These are phyloP conservation scores for Elongisporangium undulatum DNA, from an alignment of 352 stramenopile genomes.

Conservation along the genomic window DNA sequence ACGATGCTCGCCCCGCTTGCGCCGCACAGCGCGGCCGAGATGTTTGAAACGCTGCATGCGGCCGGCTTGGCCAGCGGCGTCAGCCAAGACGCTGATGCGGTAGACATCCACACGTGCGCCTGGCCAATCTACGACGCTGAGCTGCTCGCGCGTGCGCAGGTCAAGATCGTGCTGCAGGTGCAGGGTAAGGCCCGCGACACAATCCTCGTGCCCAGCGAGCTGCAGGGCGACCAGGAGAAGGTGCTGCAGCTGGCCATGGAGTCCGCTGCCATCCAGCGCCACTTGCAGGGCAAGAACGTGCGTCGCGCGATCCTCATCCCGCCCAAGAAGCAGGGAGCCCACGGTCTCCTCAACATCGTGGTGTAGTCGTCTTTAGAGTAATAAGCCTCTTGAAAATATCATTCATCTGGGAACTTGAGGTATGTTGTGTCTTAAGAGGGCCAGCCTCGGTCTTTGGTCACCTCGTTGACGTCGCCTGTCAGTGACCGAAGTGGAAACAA, in stretches of 20 bases:
- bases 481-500: too few species aligned
- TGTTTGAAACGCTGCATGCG: slow-evolving; percentile 54
- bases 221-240: slow-evolving; percentile 46
- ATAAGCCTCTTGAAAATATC: too few species aligned
- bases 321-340: slow-evolving; percentile 75
- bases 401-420: too few species aligned
- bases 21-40: slow-evolving; percentile 74
- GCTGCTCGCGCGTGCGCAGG: slow-evolving; percentile 59
- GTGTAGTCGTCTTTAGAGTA: slow-evolving; percentile 15
- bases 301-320: slow-evolving; percentile 74
- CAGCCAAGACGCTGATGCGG: background rate
- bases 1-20: slow-evolving; percentile 79
- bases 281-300: slow-evolving; percentile 58
- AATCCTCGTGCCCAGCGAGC: slow-evolving; percentile 49
- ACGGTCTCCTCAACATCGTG: slow-evolving; percentile 81
- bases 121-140: slow-evolving; percentile 59
- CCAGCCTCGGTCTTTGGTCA: too few species aligned
- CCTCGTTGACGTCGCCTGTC: too few species aligned
- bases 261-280: slow-evolving; percentile 55
- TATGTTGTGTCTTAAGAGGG: too few species aligned
- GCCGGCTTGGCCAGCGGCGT: slow-evolving; percentile 14
- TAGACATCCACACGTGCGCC: slow-evolving; percentile 53
- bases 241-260: slow-evolving; percentile 59
- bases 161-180: slow-evolving; percentile 83
- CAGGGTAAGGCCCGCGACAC: slow-evolving; percentile 73